These are phyloP conservation scores for Talaromyces nanjingensis DNA, from an alignment of 495 filamentous ascomycete species.

Conservation along the genomic window DNA sequence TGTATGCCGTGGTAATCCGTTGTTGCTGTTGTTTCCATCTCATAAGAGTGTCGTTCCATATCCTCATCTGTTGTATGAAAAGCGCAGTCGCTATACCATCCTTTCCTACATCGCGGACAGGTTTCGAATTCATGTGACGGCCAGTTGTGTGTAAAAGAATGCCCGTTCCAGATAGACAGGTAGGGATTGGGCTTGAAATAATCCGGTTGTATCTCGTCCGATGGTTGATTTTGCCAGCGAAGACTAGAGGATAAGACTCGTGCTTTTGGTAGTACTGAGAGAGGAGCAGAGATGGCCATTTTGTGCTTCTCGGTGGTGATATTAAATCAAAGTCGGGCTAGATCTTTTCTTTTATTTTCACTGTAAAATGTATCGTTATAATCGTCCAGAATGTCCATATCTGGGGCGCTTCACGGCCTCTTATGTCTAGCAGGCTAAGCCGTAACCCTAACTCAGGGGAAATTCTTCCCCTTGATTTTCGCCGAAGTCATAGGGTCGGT, in stretches of 20 bases:
- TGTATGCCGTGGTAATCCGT: background rate
- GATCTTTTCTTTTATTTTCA: background rate
- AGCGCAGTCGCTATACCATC: slow-evolving; percentile 1
- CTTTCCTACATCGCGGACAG: slow-evolving; percentile 15
- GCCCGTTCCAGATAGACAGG: slow-evolving; percentile 12
- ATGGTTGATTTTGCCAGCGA: background rate
- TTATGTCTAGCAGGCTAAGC: background rate
- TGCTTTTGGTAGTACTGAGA: background rate
- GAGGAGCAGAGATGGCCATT: background rate
- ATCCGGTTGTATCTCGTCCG: slow-evolving; percentile 4
- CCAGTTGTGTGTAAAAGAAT: slow-evolving; percentile 21
- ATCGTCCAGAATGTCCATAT: background rate
- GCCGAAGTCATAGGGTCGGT: no score
- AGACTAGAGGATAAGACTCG: background rate
- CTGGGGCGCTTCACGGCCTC: background rate
- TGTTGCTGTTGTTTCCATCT: background rate
- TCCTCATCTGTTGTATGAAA: background rate
- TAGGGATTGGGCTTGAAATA: slow-evolving; percentile 19
- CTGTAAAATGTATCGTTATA: background rate
- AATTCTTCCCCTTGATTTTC: background rate
- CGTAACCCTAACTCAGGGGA: background rate
- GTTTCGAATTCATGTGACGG: slow-evolving; percentile 12
- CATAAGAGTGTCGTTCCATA: background rate
- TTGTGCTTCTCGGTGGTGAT: background rate
- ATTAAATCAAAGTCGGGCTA: background rate